A percentile compares a stretch with the other conserved stretches of the same genome.
These are phyloP conservation scores for Crithidia brevicula DNA, from an alignment of 208 protist species.

Conservation along the genomic window DNA sequence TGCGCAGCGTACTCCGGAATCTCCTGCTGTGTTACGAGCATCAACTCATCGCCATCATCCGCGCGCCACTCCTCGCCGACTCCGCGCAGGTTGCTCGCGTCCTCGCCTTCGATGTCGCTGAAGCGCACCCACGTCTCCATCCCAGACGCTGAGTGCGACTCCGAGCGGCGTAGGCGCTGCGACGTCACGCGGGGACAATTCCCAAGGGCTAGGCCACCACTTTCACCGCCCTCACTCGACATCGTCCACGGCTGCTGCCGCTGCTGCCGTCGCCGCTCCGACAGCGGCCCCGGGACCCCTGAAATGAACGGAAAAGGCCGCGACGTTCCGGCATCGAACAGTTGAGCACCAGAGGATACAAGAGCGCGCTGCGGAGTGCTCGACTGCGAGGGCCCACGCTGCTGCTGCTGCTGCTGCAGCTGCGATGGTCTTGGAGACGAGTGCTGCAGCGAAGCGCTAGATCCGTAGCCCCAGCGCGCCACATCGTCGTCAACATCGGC, in stretches of 20 bases:
- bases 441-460: background rate
- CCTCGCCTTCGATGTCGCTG: constrained; percentile 18
- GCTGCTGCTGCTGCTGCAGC: background rate
- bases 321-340: background rate
- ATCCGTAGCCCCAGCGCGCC: background rate
- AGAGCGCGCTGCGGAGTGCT: background rate
- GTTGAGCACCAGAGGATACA: background rate
- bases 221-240: background rate
- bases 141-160: constrained; percentile 18
- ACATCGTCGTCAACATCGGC: background rate
- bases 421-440: background rate
- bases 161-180: constrained; percentile 17
- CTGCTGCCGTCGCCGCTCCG: background rate
- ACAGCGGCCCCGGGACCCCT: background rate
- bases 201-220: background rate
- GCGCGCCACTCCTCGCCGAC: background rate
- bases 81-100: background rate
- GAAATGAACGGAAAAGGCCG: background rate
- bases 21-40: constrained; percentile 75
- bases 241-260: background rate
- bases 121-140: constrained; percentile 24
- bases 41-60: constrained; percentile 18
- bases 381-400: too few species aligned
- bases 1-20: constrained; percentile 41
- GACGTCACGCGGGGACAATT: constrained; percentile 3